A percentile compares a stretch with the other conserved stretches of the same genome.
Evolutionary conservation across 192 early-diverging fungal species (phyloP).

Genomic region (Polychytrium aggregatum): DNA sequence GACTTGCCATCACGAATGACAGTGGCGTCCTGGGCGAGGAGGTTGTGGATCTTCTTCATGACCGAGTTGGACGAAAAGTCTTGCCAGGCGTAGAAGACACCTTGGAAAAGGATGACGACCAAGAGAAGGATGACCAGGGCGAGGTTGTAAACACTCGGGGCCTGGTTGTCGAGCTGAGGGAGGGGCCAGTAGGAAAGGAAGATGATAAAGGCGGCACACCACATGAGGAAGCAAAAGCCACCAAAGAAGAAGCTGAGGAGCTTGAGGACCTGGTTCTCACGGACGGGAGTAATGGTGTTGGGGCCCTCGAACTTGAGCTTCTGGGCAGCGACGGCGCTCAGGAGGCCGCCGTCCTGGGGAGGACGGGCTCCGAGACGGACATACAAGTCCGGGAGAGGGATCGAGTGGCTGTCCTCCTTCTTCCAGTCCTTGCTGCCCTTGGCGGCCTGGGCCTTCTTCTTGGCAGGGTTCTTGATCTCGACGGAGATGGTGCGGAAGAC

Average conservation of each 20-base stretch:
- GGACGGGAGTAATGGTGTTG: slow-evolving; percentile 13
- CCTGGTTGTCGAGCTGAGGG: too few relatives aligned
- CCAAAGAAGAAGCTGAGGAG: slow-evolving; percentile 54
- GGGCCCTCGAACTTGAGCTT: slow-evolving; percentile 14
- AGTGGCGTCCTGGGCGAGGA: slow-evolving; percentile 48
- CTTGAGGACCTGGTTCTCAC: too few relatives aligned
- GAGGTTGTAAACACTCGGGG: background rate
- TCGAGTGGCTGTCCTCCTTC: slow-evolving; percentile 2
- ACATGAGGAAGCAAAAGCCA: slow-evolving; percentile 60
- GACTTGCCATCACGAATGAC: slow-evolving; percentile 60
- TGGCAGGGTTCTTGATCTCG: background rate
- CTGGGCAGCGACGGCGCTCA: background rate
- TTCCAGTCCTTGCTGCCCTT: too few relatives aligned
- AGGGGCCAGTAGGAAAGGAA: slow-evolving; percentile 41
- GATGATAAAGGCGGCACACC: slow-evolving; percentile 55
- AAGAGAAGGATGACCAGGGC: slow-evolving; percentile 10
- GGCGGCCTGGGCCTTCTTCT: slow-evolving; percentile 2
- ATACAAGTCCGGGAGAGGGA: background rate
- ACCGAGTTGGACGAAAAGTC: slow-evolving; percentile 56
- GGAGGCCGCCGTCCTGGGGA: slow-evolving; percentile 3
- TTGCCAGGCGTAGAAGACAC: slow-evolving; percentile 57
- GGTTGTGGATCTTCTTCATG: slow-evolving; percentile 61
- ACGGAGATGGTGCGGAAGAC: slow-evolving; percentile 8
- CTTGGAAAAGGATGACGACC: slow-evolving; percentile 55
- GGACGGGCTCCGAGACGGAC: background rate